phyloP scores from a whole-genome alignment of 768 basidiomycete species.

The Russula sp. region DNA sequence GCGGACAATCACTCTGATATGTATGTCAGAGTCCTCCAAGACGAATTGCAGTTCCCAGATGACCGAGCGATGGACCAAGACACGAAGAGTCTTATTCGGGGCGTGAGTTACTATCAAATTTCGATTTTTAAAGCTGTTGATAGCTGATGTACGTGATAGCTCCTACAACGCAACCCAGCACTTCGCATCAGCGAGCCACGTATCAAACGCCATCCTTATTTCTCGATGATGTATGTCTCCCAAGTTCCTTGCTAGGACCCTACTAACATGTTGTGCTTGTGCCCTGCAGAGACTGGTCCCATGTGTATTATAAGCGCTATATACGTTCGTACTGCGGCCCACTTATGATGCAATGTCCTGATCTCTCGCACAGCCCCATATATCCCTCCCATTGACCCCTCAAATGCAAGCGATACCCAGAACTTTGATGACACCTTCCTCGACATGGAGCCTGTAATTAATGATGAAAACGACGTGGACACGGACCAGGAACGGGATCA shows the following conservation, averaged over 20 bases:
- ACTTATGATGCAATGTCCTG: slow-evolving; percentile 12
- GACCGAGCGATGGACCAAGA: slow-evolving; percentile 91
- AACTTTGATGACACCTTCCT: slow-evolving; percentile 98
- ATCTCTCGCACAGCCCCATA: slow-evolving; percentile 61
- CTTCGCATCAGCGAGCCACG: slow-evolving; percentile 89
- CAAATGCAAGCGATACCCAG: slow-evolving; percentile 91
- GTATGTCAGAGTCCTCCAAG: slow-evolving; percentile 89
- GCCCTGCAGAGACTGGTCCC: slow-evolving; percentile 74
- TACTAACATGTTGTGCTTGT: slow-evolving; percentile 18
- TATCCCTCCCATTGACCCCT: slow-evolving; percentile 86
- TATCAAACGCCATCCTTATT: slow-evolving; percentile 92
- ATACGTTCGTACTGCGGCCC: slow-evolving; percentile 57
- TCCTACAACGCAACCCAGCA: slow-evolving; percentile 89
- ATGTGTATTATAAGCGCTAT: slow-evolving; percentile 91
- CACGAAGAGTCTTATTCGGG: slow-evolving; percentile 92
- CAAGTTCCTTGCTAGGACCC: slow-evolving; percentile 37
- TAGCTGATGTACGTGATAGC: slow-evolving; percentile 31
- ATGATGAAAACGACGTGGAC: slow-evolving; percentile 63
- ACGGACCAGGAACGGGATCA: slow-evolving; percentile 64
- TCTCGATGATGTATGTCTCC: slow-evolving; percentile 65
- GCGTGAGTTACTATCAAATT: slow-evolving; percentile 47
- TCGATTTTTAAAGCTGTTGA: neutral
- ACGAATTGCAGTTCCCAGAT: slow-evolving; percentile 84
- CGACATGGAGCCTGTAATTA: slow-evolving; percentile 89
- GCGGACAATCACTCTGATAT: slow-evolving; percentile 91